A percentile compares a stretch with the other conserved stretches of the same genome.
Conservation (phyloP, 176 grass and related monocot genomes). For the Tuctoria greenei region DNA sequence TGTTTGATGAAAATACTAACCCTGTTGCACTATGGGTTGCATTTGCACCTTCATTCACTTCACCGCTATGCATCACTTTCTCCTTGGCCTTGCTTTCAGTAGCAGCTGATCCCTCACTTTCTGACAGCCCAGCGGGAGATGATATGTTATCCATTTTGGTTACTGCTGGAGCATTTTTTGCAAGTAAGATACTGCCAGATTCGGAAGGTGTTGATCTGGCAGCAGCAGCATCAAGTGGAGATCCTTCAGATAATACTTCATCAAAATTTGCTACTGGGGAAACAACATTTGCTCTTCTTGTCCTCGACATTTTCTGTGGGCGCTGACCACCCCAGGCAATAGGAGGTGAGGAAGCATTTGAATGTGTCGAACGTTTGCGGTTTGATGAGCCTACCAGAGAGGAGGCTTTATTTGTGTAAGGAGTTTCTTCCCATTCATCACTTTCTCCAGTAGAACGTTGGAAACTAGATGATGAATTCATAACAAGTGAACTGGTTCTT, state of each 20-base stretch:
- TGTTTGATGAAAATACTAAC: constrained; percentile 48
- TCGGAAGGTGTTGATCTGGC: constrained; percentile 43
- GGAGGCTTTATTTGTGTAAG: constrained; percentile 60
- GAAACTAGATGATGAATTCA: constrained; percentile 61
- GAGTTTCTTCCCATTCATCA: constrained; percentile 61
- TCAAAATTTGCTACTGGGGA: constrained; percentile 90
- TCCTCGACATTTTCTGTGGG: constrained; percentile 76
- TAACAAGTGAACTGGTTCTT: constrained; percentile 54
- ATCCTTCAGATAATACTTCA: constrained; percentile 65
- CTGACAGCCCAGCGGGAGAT: constrained; percentile 65
- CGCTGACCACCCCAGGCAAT: constrained; percentile 77
- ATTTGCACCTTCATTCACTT: constrained; percentile 46
- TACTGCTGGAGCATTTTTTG: constrained; percentile 33
- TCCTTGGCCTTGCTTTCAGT: constrained; percentile 61
- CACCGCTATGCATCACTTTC: constrained; percentile 59
- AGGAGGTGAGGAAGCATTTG: constrained; percentile 63
- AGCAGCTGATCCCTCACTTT: constrained; percentile 62
- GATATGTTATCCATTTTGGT: constrained; percentile 40
- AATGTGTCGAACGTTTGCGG: constrained; percentile 55
- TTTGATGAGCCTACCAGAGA: constrained; percentile 47
- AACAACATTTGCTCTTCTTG: constrained; percentile 78
- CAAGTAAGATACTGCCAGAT: constrained; percentile 9
- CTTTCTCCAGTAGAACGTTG: constrained; percentile 50
- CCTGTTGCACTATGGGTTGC: constrained; percentile 33
- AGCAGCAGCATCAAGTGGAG: constrained; percentile 47